Percentiles rank a stretch among this genome's conserved stretches.
Conservation (phyloP, 352 stramenopile species). For the Paralagenidium karlingii region DNA sequence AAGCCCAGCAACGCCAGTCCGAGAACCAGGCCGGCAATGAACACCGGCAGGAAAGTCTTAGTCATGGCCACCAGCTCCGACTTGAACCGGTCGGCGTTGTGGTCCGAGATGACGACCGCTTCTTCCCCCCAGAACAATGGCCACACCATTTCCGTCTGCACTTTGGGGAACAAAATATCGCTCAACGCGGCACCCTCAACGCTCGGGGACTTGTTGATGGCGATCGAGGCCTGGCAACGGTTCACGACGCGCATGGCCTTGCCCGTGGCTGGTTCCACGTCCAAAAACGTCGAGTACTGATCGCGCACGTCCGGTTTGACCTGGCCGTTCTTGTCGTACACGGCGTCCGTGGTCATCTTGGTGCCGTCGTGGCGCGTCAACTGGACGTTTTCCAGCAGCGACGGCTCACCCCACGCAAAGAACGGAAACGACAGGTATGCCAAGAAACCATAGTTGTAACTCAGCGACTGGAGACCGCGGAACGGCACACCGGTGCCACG, state of each 20-base stretch:
- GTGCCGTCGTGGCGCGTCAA: slow-evolving; percentile 45
- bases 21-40: slow-evolving; percentile 26
- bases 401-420: slow-evolving; percentile 44
- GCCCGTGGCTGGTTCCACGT: slow-evolving; percentile 53
- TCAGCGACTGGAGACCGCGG: slow-evolving; percentile 46
- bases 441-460: slow-evolving; percentile 52
- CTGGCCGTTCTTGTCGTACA: slow-evolving; percentile 31
- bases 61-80: slow-evolving; percentile 21
- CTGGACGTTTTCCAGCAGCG: slow-evolving; percentile 23
- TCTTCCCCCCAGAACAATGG: slow-evolving; percentile 51
- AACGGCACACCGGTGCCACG: slow-evolving; percentile 37
- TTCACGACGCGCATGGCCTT: slow-evolving; percentile 60
- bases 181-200: slow-evolving; percentile 28
- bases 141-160: slow-evolving; percentile 39
- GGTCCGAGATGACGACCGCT: slow-evolving; percentile 20
- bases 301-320: slow-evolving; percentile 27
- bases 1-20: not conserved
- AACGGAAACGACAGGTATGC: slow-evolving; percentile 58
- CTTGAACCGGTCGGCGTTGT: slow-evolving; percentile 33
- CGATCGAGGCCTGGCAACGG: slow-evolving; percentile 43
- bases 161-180: slow-evolving; percentile 39
- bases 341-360: slow-evolving; percentile 14
- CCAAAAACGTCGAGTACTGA: slow-evolving; percentile 43
- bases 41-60: slow-evolving; percentile 32
- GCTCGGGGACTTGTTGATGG: slow-evolving; percentile 21